Base-by-base conservation (phyloP, 768 basidiomycete species). In the Auriculariales sp. region DNA sequence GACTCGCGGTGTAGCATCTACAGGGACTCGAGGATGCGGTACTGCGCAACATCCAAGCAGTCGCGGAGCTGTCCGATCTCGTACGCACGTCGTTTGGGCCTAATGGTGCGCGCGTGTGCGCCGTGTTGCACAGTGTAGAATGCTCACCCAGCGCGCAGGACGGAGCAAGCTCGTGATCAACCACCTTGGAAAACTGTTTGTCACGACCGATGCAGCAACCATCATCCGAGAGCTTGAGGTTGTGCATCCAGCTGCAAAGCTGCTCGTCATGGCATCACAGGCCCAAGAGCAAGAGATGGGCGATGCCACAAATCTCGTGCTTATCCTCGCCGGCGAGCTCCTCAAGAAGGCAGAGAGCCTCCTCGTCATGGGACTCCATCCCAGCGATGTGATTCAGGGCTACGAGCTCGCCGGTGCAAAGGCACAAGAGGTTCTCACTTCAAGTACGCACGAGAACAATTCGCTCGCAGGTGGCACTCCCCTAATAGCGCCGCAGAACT, bases 191-290 rank as follows among this genome's bases (percentile, higher is more conserved):
- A 76, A 81, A 64, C 74, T 97, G 32, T 98, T 98, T 66, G 93
- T 98, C 53, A 99, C 95, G 29, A 94, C 91, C 44, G 94, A 99
- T 77, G 94, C 95, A 9, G 95, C 95, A 11, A 98, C 94, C 52
- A 98, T 99, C 66, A 91, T 99, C 60, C 77, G 84, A 55, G 95
- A 99, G 69, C 81, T 98, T 61, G 95, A 99, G 62, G 91, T 99
- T 50, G 91, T 98, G 14, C 95, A 99, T 65, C 95, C 95, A 1
- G 95, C 94, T 4, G 95, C 93, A 28, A 99, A 98, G 63, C 71
- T 99, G n/a, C 69, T 98, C n/a, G 94, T 97, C 12, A 95, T 97
- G 91, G 90, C 92, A 25, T 89, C 87, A 25, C 92, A 97, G 60
- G 88, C 94, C 11, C 95, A 98, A 63, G 95, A 97, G 63, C 64